Evolutionary conservation across 345 rosid species (phyloP).

Genomic region (Citrus reticulata): DNA sequence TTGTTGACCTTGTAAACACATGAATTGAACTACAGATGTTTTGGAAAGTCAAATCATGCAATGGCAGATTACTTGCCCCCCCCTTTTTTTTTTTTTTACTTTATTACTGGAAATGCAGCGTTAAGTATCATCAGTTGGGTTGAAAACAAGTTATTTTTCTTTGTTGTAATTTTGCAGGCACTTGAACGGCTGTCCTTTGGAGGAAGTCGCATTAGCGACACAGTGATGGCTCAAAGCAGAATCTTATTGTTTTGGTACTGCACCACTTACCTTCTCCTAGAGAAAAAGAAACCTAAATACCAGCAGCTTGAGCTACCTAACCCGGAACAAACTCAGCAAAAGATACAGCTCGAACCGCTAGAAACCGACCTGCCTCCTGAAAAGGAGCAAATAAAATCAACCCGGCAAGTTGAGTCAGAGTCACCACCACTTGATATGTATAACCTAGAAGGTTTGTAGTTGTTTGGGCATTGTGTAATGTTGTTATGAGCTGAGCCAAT

Average conservation of each 20-base stretch:
- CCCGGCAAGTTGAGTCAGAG: constrained; percentile 34
- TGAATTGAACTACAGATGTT: not conserved
- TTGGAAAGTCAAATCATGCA: not conserved
- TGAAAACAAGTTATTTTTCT: not conserved
- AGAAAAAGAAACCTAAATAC: constrained; percentile 85
- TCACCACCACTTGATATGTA: constrained; percentile 51
- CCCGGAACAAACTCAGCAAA: constrained; percentile 29
- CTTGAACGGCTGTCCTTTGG: constrained; percentile 77
- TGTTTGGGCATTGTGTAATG: constrained; percentile 30
- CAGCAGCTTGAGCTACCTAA: constrained; percentile 61
- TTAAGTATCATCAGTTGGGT: not conserved
- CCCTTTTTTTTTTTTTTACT: not conserved
- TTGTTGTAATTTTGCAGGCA: constrained; percentile 44
- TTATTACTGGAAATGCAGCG: not conserved
- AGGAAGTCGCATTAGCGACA: constrained; percentile 60
- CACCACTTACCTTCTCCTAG: constrained; percentile 74
- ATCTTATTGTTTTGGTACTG: constrained; percentile 83
- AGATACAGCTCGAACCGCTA: constrained; percentile 37
- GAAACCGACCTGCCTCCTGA: constrained; percentile 28
- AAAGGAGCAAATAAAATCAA: constrained; percentile 33
- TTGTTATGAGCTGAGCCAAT: constrained; percentile 22
- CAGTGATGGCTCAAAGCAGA: constrained; percentile 73
- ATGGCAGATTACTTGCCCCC: not conserved
- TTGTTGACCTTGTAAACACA: not conserved
- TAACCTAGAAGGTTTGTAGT: constrained; percentile 95